Base-by-base conservation (phyloP, 768 basidiomycete genomes). In the Pleurotus sapidus region DNA sequence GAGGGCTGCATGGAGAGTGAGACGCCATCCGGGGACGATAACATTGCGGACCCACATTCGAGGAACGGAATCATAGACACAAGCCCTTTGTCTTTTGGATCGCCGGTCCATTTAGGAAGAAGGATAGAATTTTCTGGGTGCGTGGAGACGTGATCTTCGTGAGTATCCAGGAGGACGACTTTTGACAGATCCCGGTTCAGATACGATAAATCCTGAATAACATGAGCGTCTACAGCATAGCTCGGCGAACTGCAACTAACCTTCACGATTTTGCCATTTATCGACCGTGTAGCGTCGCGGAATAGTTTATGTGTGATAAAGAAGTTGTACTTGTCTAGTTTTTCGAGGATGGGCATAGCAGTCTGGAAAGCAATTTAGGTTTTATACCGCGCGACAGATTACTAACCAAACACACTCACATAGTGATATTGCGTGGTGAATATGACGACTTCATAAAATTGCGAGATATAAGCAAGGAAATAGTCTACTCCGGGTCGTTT, bases 401-500 rank as follows among this genome's bases (percentile, higher is more conserved):
- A 20, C 20, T 20, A 3, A 20, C 27, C 27, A 30, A 7, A 11
- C 30, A n/a, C 9, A 20, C 91, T 49, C 62, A 96, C 95, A 71
- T 96, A 98, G 65, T 83, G 79, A 56, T 91, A 83, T 73, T 96
- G 93, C 15, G 87, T 82, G 8, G 95, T 98, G 75, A 98, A 99
- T 55, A 99, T 78, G 34, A 98, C 96, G 57, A 98, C 84, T 77
- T 99, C 97, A 69, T 94, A 99, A 76, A 98, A 99, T 67, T 98
- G 96, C 0, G 94, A 93, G 48, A 99, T 84, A 70, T 99, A 99
- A 24, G 85, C 95, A 34, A 99, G 79, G 83, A 99, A 99, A 74
- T 99, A 98, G 68, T 99, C 97, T 14, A 95, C 91, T 3, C 97
- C 97, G 1, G 97, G 96, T 34, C 97, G 86, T 74, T 98, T 99